A percentile compares a stretch with the other conserved stretches of the same genome.
Evolutionary conservation across 345 rosid genomes (phyloP).

Genomic region (Dipteronia sinensis): DNA sequence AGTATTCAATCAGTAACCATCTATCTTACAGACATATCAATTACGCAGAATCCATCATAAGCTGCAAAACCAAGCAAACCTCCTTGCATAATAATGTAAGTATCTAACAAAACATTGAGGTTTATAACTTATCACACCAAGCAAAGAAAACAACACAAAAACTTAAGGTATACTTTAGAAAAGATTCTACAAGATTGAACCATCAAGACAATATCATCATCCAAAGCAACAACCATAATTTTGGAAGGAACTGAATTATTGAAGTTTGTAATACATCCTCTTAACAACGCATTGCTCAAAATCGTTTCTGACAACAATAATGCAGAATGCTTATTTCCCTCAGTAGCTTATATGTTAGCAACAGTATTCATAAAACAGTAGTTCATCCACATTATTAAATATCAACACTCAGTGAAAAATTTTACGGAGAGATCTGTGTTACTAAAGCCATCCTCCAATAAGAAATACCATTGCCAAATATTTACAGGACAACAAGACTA

Average conservation of each 20-base stretch:
- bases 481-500: constrained; percentile 5
- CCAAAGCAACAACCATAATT: neutral
- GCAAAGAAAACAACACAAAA: neutral
- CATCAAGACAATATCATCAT: neutral
- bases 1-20: neutral
- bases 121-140: neutral
- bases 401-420: neutral
- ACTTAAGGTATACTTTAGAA: neutral
- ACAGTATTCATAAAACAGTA: neutral
- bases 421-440: neutral
- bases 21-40: neutral
- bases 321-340: neutral
- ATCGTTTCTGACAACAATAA: neutral
- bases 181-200: neutral
- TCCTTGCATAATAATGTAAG: neutral
- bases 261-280: neutral
- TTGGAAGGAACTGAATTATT: neutral
- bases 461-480: neutral
- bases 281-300: no score
- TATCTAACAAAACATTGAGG: neutral
- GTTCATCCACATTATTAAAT: neutral
- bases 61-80: neutral
- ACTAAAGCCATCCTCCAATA: constrained; percentile 1
- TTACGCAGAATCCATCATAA: neutral
- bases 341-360: neutral